Evolutionary conservation across 1,139 yeast genomes (phyloP), one percentile per base, ranked within the genome.

Genomic region (Taiozyma sp.): DNA sequence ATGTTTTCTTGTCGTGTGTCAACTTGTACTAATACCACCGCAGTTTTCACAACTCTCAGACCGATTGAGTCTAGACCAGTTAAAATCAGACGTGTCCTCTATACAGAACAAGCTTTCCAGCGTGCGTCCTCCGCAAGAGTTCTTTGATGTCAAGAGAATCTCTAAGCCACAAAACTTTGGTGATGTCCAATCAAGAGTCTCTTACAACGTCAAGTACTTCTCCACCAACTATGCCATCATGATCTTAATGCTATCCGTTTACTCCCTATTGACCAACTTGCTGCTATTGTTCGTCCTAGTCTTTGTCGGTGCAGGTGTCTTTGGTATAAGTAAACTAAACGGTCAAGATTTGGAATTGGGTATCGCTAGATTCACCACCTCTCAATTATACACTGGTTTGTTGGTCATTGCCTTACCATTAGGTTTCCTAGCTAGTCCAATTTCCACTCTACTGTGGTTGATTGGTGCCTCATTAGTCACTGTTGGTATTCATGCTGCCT

Each of bases 381-480:
- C 93, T 40, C 96, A 92, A 69, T 79, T 93, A 60, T 93, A 93
- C 74, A 91, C 97, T 39, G 96, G 87, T 30, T 79, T 93, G 63
- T 74, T 91, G 60, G 75, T 86, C 59, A 74, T 87, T 57, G 81
- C 96, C 48, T 75, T 93, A 48, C 99, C 99, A 23, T 78, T 93
- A 61, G 96, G 96, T 14, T 83, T 95, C 67, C 74, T 91, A 63
- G 98, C 99, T 28, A 86, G 96, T 60, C 99, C 99, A 48, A 80
- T 95, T 62, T 81, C 96, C 53, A 91, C 99, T 32, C 73, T 95
- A 76, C 79, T 95, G 81, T 95, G 99, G 99, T 80, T 95, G 62
- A 83, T 95, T 66, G 99, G 99, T 61, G 95, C 97, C 9, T 87
- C 97, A 24, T 85, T 88, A 43, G 96, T 91, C 49, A 73, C 87